phyloP scores from a whole-genome alignment of 192 early-diverging fungal species.

The Dissophora ornata region DNA sequence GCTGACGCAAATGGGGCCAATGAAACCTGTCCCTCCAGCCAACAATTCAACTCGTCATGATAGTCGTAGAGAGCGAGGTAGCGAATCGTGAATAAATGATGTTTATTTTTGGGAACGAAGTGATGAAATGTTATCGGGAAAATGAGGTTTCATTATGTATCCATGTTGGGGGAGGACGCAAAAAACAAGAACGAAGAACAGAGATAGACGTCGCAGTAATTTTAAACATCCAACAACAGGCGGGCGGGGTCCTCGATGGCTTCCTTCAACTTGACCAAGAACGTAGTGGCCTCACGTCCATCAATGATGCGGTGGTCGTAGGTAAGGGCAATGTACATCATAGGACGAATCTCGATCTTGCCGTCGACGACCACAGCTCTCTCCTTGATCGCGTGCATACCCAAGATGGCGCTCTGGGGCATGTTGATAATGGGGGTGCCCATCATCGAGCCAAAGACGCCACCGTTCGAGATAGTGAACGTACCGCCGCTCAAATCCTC shows the following conservation, averaged over 20 bases:
- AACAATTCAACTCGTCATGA: too few relatives aligned
- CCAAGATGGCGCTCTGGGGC: conserved; percentile 96
- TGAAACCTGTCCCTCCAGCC: too few relatives aligned
- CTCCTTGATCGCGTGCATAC: conserved; percentile 99
- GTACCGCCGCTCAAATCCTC: conserved; percentile 99
- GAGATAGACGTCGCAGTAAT: not conserved
- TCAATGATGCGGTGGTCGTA: conserved; percentile 99
- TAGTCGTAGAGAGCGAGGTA: too few relatives aligned
- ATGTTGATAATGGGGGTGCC: conserved; percentile 99
- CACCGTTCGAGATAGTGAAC: conserved; percentile 99
- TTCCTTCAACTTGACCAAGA: conserved; percentile 98
- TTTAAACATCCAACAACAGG: conserved; percentile 89
- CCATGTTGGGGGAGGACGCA: conserved; percentile 22
- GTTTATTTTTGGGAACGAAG: too few relatives aligned
- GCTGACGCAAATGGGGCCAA: too few relatives aligned
- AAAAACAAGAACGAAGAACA: conserved; percentile 7
- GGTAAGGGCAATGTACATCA: conserved; percentile 99
- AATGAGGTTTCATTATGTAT: conserved; percentile 32
- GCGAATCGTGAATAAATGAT: too few relatives aligned
- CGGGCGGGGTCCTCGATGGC: conserved; percentile 95
- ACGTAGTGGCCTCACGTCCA: conserved; percentile 98
- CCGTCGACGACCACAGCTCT: conserved; percentile 94
- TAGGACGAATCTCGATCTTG: conserved; percentile 88
- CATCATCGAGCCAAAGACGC: conserved; percentile 96
- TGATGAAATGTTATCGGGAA: too few relatives aligned